Evolutionary conservation across 768 basidiomycete species (phyloP), one percentile per base, ranked within the genome.

Genomic region (Boletus patriciae): DNA sequence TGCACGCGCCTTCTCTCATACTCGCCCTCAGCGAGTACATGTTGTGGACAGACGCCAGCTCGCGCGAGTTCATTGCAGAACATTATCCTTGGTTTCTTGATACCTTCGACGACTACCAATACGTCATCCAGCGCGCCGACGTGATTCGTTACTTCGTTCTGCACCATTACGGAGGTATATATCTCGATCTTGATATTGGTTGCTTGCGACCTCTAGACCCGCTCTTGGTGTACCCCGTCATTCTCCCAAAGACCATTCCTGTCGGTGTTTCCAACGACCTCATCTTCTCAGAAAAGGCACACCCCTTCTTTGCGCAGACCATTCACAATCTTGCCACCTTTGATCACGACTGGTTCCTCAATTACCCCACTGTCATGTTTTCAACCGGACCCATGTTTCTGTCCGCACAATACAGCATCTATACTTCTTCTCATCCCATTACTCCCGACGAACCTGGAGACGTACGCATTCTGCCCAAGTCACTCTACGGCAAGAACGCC

Each of bases 291-390:
- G 86, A 90, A 72, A 87, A 88, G 66, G 77, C 78, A 1, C 92
- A 94, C 61, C 89, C 93, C 1, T 92, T 99, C 77, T 80, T 98
- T 76, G 87, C 88, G 38, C 91, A 95, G 73, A 91, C 92, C 48
- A 95, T 98, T 61, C 90, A 95, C 76, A 92, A 90, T 70, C 83
- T 98, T 57, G 80, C 85, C 66, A 86, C 87, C 21, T 99, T 96
- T 70, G 92, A 98, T 75, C 92, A 96, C 71, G 83, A 85, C 50
- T 99, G 92, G 87, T 72, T 97, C 52, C 84, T 95, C 69, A 97
- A 98, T 74, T 99, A 99, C 65, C 97, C 97, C 33, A 99, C 97
- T 27, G 97, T 99, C 78, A 99, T 99, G 97, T 99, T 99, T 76
- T 94, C 94, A 51, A 99, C 97, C 0, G 96, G 96, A 1, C 97